Base-by-base conservation (phyloP, 352 stramenopile genomes). In the Phytophthora europaea region DNA sequence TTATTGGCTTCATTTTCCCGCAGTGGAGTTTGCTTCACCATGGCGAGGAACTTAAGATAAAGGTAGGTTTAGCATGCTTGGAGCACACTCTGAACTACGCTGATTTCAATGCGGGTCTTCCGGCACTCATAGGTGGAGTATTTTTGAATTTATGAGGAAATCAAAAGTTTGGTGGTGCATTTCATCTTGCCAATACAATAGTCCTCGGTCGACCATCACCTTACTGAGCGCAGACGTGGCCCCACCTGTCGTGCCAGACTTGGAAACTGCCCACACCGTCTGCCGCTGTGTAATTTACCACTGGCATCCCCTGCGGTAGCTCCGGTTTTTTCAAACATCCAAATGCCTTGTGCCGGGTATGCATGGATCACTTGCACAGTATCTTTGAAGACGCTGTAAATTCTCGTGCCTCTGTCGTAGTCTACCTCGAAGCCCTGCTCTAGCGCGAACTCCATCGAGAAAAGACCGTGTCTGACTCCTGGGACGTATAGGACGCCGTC, bases 401-500 rank as follows among this genome's bases (percentile, higher is more conserved):
- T 10, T 31, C 6, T 38, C 0, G 60, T 58, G 2, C 10, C 18
- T 4, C 16, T 7, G 26, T 70, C 40, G 15, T 58, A 58, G 4
- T 61, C 28, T 1, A 70, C 31, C 3, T 38, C 53, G 26, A 63
- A 58, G 1, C 26, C 54, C 47, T 70, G 52, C 20, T 70, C 54
- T 15, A 36, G n/a, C 13, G 62, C 52, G 9, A 70, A 26, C 0
- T 23, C n/a, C 18, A 38, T 51, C 7, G 62, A 63, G 1, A 70
- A 63, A 12, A 70, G 26, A 2, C 62, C 62, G 38, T 62, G 36
- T 26, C 36, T 40, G 2, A 12, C 43, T 15, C 20, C 36, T 6
- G 48, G 61, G 0, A 70, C 53, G 10, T 63, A 63, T 10, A 63
- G n/a, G 7, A 63, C 52, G 4, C 43, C 62, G 51, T 58, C 20